Percentiles rank a stretch among this genome's conserved stretches.
Evolutionary conservation across 139 green algal species (phyloP).

Genomic region (Chlamydomonas sp.): DNA sequence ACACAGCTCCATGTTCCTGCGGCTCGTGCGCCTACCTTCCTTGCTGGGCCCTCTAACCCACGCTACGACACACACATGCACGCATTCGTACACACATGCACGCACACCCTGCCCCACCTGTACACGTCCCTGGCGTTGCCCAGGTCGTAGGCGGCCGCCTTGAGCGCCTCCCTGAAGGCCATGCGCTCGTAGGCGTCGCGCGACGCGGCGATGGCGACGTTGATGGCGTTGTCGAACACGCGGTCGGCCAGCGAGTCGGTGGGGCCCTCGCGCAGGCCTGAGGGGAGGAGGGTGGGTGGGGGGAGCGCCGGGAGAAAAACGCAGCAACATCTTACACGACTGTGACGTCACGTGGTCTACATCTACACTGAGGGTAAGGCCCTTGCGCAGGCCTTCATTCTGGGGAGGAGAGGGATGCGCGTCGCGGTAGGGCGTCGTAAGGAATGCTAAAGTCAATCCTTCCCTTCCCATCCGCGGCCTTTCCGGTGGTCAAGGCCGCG

Average conservation of each 20-base stretch:
- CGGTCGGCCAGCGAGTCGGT: constrained; percentile 76
- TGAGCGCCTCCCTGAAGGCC: constrained; percentile 96
- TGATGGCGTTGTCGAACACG: constrained; percentile 96
- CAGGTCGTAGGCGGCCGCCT: constrained; percentile 90
- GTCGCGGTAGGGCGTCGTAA: too few relatives aligned
- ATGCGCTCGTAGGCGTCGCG: constrained; percentile 84
- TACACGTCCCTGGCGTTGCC: constrained; percentile 92
- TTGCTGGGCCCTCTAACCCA: neutral
- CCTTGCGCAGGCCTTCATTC: too few relatives aligned
- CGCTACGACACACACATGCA: neutral
- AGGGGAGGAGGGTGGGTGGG: neutral
- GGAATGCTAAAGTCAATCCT: too few relatives aligned
- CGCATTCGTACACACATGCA: neutral
- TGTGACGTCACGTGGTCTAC: too few relatives aligned
- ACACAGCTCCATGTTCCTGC: too few relatives aligned
- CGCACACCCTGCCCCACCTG: constrained; percentile 50
- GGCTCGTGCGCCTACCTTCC: too few relatives aligned
- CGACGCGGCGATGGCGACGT: constrained; percentile 71
- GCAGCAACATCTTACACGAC: too few relatives aligned
- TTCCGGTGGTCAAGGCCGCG: too few relatives aligned
- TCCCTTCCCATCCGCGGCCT: too few relatives aligned
- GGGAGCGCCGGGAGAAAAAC: too few relatives aligned
- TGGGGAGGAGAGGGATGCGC: too few relatives aligned
- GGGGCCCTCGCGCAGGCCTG: constrained; percentile 68
- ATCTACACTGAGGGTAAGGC: too few relatives aligned